Base-by-base conservation (phyloP, 306 rosid species). In the Corylus heterophylla region DNA sequence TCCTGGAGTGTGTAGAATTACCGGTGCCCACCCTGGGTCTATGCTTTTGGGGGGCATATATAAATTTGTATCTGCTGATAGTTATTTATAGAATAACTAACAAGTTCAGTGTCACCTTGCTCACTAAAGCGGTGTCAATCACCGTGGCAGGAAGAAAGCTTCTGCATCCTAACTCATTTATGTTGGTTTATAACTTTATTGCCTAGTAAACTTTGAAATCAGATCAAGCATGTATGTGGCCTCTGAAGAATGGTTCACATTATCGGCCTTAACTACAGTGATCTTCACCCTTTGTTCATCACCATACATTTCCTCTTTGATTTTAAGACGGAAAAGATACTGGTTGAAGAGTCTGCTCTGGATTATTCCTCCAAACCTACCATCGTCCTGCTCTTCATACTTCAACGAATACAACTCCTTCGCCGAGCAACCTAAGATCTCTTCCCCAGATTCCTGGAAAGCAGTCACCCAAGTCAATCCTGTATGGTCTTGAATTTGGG, bases 401-500 rank as follows among this genome's bases (percentile, higher is more conserved):
- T 90, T 96, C 89, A 93, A 87, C 56, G 78, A 37, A 89, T 90
- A 90, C 84, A 96, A 77, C 66, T 93, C 97, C 82, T 88, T 91
- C 7, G 99, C 98, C 4, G 97, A 69, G 78, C 78, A 86, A 71
- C 92, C 94, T 81, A 96, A 76, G 74, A 96, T 93, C 84, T 96
- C 99, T 84, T 90, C 98, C 56, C 98, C 99, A 9, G 89, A 72
- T 83, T 96, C 99, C 85, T 96, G 98, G 76, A 96, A 96, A 68
- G 99, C 98, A 12, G 97, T 96, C 74, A 87, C 98, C 99, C 99
- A 93, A 67, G 97, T 88, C 84, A 96, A 79, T 79, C 99, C 99
- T 3, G 97, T 86, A 67, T 81, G 87, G 76, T 96, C 99, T 77
- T 87, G 89, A 82, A 96, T 90, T 85, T 96, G 99, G 54, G 97